These are phyloP conservation scores for Russula lepida DNA, from an alignment of 768 basidiomycete genomes.

Conservation along the genomic window DNA sequence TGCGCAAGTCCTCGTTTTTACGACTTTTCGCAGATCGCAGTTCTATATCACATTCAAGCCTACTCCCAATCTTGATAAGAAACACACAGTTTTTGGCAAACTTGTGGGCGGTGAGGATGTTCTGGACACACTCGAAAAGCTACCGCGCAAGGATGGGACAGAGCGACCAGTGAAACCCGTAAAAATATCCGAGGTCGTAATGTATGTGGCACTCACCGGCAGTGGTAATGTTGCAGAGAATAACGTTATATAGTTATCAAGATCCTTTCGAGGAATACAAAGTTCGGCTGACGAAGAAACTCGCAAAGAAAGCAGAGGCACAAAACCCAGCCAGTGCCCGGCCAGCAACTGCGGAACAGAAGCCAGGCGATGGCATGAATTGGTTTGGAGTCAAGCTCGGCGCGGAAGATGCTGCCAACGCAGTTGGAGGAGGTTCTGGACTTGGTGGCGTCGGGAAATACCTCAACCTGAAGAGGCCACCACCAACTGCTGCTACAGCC, in stretches of 20 bases:
- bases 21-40: constrained; percentile 53
- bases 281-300: constrained; percentile 67
- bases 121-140: constrained; percentile 71
- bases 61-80: constrained; percentile 80
- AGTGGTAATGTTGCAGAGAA: background rate
- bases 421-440: constrained; percentile 27
- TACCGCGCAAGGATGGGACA: constrained; percentile 74
- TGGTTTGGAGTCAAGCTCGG: constrained; percentile 90
- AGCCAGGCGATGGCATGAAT: constrained; percentile 60
- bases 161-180: constrained; percentile 83
- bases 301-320: constrained; percentile 48
- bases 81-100: constrained; percentile 96
- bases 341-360: constrained; percentile 34
- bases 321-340: constrained; percentile 27
- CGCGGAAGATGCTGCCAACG: constrained; percentile 25
- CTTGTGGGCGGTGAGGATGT: constrained; percentile 94
- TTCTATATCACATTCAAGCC: constrained; percentile 88
- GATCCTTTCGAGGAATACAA: constrained; percentile 96
- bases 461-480: constrained; percentile 36
- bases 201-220: constrained; percentile 44
- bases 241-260: constrained; percentile 51
- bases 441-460: constrained; percentile 76
- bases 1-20: background rate
- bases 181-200: constrained; percentile 75
- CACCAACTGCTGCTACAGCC: constrained; percentile 8